A percentile compares a stretch with the other conserved stretches of the same genome.
phyloP scores from a whole-genome alignment of 2,329 filamentous ascomycete genomes.

The Fusarium brachygibbosum region DNA sequence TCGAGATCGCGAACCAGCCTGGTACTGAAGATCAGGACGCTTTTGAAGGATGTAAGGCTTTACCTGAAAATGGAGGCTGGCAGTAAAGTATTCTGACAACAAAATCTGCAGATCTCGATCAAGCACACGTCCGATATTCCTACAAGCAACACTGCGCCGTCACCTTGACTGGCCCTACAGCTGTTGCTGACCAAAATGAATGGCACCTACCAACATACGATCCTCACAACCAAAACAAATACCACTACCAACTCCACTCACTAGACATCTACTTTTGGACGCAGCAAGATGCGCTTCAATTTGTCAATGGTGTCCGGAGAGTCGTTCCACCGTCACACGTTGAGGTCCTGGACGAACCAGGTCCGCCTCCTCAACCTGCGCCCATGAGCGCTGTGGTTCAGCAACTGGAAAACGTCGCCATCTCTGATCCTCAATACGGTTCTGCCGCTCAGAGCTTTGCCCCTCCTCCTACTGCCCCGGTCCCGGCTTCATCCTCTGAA shows the following conservation, averaged over 20 bases:
- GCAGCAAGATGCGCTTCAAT: conserved; percentile 76
- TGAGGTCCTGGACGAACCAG: conserved; percentile 75
- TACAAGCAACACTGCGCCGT: conserved; percentile 81
- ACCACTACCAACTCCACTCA: conserved; percentile 82
- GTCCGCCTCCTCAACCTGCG: conserved; percentile 60
- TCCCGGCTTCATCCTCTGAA: conserved; percentile 37
- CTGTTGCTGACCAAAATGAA: conserved; percentile 66
- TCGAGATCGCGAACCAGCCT: conserved; percentile 82
- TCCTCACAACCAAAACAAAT: conserved; percentile 79
- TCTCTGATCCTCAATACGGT: conserved; percentile 69
- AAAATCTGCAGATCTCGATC: conserved; percentile 70
- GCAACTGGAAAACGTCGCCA: conserved; percentile 77
- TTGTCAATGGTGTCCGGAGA: conserved; percentile 76
- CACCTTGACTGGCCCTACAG: conserved; percentile 72
- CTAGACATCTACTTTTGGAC: conserved; percentile 87
- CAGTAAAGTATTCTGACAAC: conserved; percentile 26
- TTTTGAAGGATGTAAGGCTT: conserved; percentile 77
- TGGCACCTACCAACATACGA: conserved; percentile 84
- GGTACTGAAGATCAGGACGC: conserved; percentile 84
- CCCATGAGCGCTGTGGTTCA: conserved; percentile 79
- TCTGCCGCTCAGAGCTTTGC: conserved; percentile 41
- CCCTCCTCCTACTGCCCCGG: conserved; percentile 44
- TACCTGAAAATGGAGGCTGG: conserved; percentile 17
- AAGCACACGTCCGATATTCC: conserved; percentile 75
- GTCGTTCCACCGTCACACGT: conserved; percentile 73